Evolutionary conservation across 1,139 yeast species (phyloP).

Genomic region (Protomyces pachydermus): DNA sequence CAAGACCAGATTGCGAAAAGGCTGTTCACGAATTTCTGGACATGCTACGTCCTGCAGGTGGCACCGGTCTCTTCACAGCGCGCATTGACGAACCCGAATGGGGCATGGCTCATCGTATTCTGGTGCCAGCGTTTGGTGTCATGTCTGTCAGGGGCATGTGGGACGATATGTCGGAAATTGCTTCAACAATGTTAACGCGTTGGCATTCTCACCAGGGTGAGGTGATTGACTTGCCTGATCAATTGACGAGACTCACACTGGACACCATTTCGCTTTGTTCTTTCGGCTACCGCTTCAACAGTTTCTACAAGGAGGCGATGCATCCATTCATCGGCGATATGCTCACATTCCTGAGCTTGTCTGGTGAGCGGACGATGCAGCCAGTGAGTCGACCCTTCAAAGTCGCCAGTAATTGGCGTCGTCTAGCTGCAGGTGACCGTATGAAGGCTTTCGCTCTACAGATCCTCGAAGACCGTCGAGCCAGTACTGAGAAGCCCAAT

Average conservation of each 20-base stretch:
- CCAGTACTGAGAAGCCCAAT: slow-evolving; percentile 8
- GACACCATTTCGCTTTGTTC: slow-evolving; percentile 27
- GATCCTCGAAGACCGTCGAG: slow-evolving; percentile 13
- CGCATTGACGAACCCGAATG: slow-evolving; percentile 20
- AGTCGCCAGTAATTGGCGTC: slow-evolving; percentile 13
- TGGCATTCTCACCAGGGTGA: slow-evolving; percentile 24
- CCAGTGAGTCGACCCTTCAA: slow-evolving; percentile 12
- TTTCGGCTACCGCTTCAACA: slow-evolving; percentile 27
- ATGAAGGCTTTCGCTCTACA: slow-evolving; percentile 23
- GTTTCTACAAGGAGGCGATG: slow-evolving; percentile 27
- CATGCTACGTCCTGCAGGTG: slow-evolving; percentile 7
- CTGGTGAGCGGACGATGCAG: slow-evolving; percentile 13
- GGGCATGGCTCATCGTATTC: slow-evolving; percentile 27
- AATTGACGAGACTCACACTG: slow-evolving; percentile 26
- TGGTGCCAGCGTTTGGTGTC: slow-evolving; percentile 27
- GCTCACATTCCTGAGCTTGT: slow-evolving; percentile 18
- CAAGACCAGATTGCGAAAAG: slow-evolving; percentile 13
- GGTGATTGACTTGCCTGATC: slow-evolving; percentile 18
- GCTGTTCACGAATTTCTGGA: slow-evolving; percentile 14
- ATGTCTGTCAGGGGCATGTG: slow-evolving; percentile 25
- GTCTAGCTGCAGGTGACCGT: slow-evolving; percentile 19
- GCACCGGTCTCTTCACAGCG: slow-evolving; percentile 19
- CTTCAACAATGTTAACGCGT: slow-evolving; percentile 15
- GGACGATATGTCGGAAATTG: slow-evolving; percentile 26
- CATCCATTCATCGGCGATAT: slow-evolving; percentile 27